Evolutionary conservation across 768 basidiomycete genomes (phyloP).

Genomic region (Suillus subluteus): DNA sequence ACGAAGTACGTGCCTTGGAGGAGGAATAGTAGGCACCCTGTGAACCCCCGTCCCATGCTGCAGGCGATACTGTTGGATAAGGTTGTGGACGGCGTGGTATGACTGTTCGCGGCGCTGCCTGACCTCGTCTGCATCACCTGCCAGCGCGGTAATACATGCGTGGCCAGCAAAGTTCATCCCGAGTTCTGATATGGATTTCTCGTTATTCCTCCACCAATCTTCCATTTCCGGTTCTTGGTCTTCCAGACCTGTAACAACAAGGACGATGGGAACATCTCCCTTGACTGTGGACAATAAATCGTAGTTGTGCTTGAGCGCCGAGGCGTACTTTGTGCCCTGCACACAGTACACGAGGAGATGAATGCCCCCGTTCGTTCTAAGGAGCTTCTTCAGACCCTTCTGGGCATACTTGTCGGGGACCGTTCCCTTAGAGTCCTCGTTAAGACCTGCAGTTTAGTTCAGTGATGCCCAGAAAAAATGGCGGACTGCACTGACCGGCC

Average conservation of each 20-base stretch:
- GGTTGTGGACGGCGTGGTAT: neutral
- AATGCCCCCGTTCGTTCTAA: slow-evolving; percentile 32
- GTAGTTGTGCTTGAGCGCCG: slow-evolving; percentile 30
- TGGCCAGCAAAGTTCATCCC: slow-evolving; percentile 41
- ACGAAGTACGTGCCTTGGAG: neutral
- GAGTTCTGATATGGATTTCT: slow-evolving; percentile 33
- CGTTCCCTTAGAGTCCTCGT: slow-evolving; percentile 32
- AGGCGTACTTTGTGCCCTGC: slow-evolving; percentile 25
- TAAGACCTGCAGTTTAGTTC: slow-evolving; percentile 24
- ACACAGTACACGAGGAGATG: slow-evolving; percentile 37
- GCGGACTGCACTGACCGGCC: neutral
- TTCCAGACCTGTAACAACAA: slow-evolving; percentile 40
- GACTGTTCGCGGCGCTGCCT: slow-evolving; percentile 12
- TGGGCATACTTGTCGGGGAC: slow-evolving; percentile 25
- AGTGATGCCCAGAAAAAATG: neutral
- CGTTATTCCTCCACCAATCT: slow-evolving; percentile 42
- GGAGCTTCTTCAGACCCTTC: slow-evolving; percentile 25
- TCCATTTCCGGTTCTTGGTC: slow-evolving; percentile 37
- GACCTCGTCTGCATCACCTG: neutral
- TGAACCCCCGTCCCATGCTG: no score
- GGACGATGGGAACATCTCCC: slow-evolving; percentile 30
- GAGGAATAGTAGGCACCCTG: no score
- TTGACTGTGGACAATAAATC: slow-evolving; percentile 31
- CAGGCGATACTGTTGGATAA: neutral
- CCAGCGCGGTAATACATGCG: slow-evolving; percentile 41